Conservation (phyloP, 2,329 filamentous ascomycete genomes). For the Alternaria gansuensis region DNA sequence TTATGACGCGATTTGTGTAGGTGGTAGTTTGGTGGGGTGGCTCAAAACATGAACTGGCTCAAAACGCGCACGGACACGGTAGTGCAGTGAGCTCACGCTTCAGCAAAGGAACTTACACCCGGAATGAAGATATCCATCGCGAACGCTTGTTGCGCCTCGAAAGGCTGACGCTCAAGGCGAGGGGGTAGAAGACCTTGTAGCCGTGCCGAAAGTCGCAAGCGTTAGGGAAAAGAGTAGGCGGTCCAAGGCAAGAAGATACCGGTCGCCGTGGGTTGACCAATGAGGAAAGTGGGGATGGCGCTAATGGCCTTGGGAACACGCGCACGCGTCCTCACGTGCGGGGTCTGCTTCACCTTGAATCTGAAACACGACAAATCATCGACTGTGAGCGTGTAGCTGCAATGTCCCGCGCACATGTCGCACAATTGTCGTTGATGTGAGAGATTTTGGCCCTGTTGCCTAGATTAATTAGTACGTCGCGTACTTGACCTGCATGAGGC, state of each 20-base stretch:
- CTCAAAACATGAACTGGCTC: no score
- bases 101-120: slow-evolving; percentile 25
- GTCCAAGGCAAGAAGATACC: slow-evolving; percentile 4
- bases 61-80: no score
- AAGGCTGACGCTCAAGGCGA: background rate
- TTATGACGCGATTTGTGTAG: no score
- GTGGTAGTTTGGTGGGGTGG: no score
- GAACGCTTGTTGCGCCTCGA: background rate
- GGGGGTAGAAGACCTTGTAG: background rate
- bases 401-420: background rate
- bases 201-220: background rate
- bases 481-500: slow-evolving; percentile 1
- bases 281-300: slow-evolving; percentile 19
- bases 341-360: slow-evolving; percentile 10
- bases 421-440: background rate
- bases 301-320: slow-evolving; percentile 4
- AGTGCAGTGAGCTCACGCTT: background rate
- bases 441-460: background rate
- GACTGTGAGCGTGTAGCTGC: background rate
- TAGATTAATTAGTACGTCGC: background rate
- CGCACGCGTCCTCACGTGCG: slow-evolving; percentile 21
- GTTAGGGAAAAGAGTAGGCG: background rate
- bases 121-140: slow-evolving; percentile 41
- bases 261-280: slow-evolving; percentile 3
- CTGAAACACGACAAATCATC: background rate